Base-by-base conservation (phyloP, 2,329 filamentous ascomycete species). In the Fusarium sp. region DNA sequence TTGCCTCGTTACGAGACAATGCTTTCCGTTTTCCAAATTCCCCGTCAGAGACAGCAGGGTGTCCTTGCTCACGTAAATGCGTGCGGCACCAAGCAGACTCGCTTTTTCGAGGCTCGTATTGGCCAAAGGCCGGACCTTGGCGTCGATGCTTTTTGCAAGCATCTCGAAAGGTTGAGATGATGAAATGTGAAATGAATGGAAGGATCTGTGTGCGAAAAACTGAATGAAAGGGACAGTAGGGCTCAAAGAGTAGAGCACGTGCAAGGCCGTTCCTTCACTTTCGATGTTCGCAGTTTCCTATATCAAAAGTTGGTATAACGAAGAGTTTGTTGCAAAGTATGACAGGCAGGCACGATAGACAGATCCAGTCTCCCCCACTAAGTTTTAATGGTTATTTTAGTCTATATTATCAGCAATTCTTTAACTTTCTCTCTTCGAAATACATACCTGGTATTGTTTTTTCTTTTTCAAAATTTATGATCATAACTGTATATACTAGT, bases 21-120 rank as follows among this genome's bases (percentile, higher is more conserved):
- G 73, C 43, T 74, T 75, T 13, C 80, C 80, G 31, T 75, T 78
- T 38, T 83, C 79, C 9, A 80, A 71, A 22, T 70, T 73, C 1
- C 78, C 78, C 1, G 76, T 81, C 1, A 83, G 67, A 5, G 80
- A 76, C 13, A 82, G 76, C 40, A 82, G 74, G 2, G 79, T 73
- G 24, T 82, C 80, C 52, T 78, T 80, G 72, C 77, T 80, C 64
- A 83, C 74, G 62, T 83, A 83, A 53, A 83, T 70, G 24, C 80
- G 77, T 1, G 79, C 79, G 2, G 80, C 80, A 47, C 80, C 80
- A 9, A 73, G 60, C 4, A 80, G 74, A 39, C 74, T 78, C 24
- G 77, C 69, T 47, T 79, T 81, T 42, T 81, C 78, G 22, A 78
- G 75, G 36, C 74, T 76, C 22, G 74, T 70, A 55, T 78, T 80